Conservation (phyloP, 2,329 filamentous ascomycete species). For the Zopfia rhizophila region DNA sequence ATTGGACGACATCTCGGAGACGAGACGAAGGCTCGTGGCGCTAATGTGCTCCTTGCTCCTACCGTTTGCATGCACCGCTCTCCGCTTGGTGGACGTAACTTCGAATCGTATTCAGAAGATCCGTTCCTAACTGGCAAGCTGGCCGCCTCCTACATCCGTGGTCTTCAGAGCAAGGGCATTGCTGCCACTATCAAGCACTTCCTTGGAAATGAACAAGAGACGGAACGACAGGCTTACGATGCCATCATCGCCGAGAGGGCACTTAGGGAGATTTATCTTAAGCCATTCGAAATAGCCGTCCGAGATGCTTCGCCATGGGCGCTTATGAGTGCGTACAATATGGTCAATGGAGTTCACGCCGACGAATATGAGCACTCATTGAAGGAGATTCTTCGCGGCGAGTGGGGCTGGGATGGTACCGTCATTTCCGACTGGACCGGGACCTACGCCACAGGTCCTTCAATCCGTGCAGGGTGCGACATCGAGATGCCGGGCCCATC, state of each 20-base stretch:
- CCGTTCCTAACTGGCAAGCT: constrained; percentile 79
- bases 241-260: constrained; percentile 72
- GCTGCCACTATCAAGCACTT: constrained; percentile 84
- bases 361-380: constrained; percentile 54
- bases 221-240: constrained; percentile 71
- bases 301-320: constrained; percentile 74
- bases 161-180: constrained; percentile 77
- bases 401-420: constrained; percentile 55
- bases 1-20: constrained; percentile 77
- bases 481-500: constrained; percentile 55
- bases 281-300: constrained; percentile 78
- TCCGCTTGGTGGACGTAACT: constrained; percentile 84
- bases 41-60: constrained; percentile 77
- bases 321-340: constrained; percentile 75
- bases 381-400: constrained; percentile 53
- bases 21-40: constrained; percentile 77
- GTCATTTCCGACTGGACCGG: constrained; percentile 57
- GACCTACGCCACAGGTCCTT: constrained; percentile 51
- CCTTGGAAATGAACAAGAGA: constrained; percentile 79
- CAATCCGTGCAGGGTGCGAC: constrained; percentile 52
- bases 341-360: constrained; percentile 68
- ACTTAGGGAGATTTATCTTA: constrained; percentile 76
- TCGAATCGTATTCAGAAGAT: constrained; percentile 88
- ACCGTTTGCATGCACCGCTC: constrained; percentile 86
- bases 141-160: constrained; percentile 76